Base-by-base conservation (phyloP, 176 grass and related monocot species). In the Thalia dealbata region DNA sequence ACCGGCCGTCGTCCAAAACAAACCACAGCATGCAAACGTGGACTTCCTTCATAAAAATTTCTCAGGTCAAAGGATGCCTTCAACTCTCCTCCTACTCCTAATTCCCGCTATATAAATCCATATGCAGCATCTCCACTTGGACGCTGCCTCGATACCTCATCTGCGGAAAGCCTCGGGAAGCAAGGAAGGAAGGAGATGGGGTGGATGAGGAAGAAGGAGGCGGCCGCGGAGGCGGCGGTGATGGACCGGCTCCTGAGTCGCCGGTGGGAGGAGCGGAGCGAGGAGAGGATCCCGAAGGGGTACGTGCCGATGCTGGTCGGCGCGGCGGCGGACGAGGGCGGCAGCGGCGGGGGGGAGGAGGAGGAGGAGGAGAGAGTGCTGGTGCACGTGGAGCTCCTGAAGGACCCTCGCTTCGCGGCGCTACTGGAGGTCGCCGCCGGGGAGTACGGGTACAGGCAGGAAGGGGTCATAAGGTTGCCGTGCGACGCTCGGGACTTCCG, bases 301-400 rank as follows among this genome's bases (percentile, higher is more conserved):
- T 87, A 82, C 22, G 84, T 87, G 46, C 84, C 84, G 16, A 75
- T 87, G 68, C 71, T 87, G 38, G 84, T 82, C 0, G 84, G 84
- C 18, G 74, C 32, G 3, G 32, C 32, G 32, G 32, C 3, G 3
- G 32, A 38, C 3, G 32, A 38, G 1, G 1, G 32, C 32, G 32
- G 32, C 32, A 4, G 32, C 32, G 32, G 32, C 32, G 1, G 32
- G 3, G 4, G 67, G 18, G 78, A 73, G 61, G 76, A 71, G 18
- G 29, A 16, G 29, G 12, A 46, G 14, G 11, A 43, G 51, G 75
- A 83, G 85, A 81, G 78, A 58, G 81, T 84, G 55, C 78, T 84
- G 19, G 56, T 84, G 64, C 65, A 75, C 18, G 82, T 84, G 48
- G 78, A 81, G 64, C 62, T 84, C 43, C 50, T 88, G 55, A 71